Conservation (phyloP, 176 grass and related monocot genomes). For the Coix lacrymajobi region DNA sequence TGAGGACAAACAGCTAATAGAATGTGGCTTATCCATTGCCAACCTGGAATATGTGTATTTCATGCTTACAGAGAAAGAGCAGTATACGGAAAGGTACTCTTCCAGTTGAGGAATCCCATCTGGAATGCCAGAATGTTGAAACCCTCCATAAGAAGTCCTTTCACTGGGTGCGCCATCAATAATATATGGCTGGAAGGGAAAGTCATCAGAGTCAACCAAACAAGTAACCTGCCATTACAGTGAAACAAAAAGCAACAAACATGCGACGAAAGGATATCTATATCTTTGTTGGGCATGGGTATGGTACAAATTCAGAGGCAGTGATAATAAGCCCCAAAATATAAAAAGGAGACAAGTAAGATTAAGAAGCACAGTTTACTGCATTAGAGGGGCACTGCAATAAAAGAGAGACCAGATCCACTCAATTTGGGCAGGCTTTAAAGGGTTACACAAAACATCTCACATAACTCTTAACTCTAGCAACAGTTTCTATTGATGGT, state of each 20-base stretch:
- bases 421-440: not conserved
- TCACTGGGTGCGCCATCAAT: slow-evolving; percentile 34
- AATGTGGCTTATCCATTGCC: not conserved
- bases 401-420: not conserved
- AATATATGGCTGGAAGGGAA: slow-evolving; percentile 59
- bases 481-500: not conserved
- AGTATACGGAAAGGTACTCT: slow-evolving; percentile 87
- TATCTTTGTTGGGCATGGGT: not conserved
- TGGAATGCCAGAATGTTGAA: slow-evolving; percentile 57
- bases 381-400: not conserved
- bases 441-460: not conserved
- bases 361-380: not conserved
- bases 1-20: not conserved
- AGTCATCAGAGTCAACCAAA: slow-evolving; percentile 12
- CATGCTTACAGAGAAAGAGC: slow-evolving; percentile 62
- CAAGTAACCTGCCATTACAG: not conserved
- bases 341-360: not conserved
- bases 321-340: not conserved
- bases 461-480: not conserved
- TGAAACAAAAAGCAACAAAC: slow-evolving; percentile 1
- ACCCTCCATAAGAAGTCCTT: slow-evolving; percentile 57
- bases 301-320: not conserved
- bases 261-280: not conserved
- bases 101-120: slow-evolving; percentile 83
- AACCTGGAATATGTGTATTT: not conserved